Percentiles rank a stretch among this genome's conserved stretches.
Conservation (phyloP, 139 green algal genomes). For the Chlorella sp. region DNA sequence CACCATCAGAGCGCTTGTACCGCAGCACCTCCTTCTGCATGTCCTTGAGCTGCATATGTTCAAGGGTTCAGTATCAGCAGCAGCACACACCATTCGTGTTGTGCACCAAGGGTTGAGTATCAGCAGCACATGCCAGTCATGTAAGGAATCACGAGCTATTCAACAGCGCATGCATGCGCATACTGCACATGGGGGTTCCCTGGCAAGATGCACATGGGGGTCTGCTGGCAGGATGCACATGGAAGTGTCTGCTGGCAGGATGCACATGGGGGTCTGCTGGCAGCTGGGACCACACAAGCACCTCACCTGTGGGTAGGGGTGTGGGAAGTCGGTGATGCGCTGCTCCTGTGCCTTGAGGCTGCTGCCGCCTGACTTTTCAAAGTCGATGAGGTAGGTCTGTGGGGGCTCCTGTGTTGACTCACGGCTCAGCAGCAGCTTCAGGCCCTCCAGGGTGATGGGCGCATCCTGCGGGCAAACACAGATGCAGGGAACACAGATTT, state of each 20-base stretch:
- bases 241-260: too few relatives aligned
- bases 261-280: too few relatives aligned
- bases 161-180: background rate
- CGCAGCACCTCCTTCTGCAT: conserved; percentile 75
- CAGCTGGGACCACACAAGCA: background rate
- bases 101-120: background rate
- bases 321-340: conserved; percentile 84
- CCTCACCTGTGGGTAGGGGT: conserved; percentile 81
- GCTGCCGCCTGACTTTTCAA: conserved; percentile 28
- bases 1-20: conserved; percentile 88
- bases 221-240: too few relatives aligned
- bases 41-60: conserved; percentile 60
- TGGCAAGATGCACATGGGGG: too few relatives aligned
- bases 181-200: background rate
- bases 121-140: background rate
- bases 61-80: too few relatives aligned
- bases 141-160: background rate
- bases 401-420: conserved; percentile 45
- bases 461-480: too few relatives aligned
- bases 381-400: conserved; percentile 56
- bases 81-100: too few relatives aligned
- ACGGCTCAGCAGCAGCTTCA: conserved; percentile 53
- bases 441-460: conserved; percentile 44
- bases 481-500: too few relatives aligned
- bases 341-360: conserved; percentile 22